Base-by-base conservation (phyloP, 352 stramenopile genomes). In the Thalassiosira oceanica region DNA sequence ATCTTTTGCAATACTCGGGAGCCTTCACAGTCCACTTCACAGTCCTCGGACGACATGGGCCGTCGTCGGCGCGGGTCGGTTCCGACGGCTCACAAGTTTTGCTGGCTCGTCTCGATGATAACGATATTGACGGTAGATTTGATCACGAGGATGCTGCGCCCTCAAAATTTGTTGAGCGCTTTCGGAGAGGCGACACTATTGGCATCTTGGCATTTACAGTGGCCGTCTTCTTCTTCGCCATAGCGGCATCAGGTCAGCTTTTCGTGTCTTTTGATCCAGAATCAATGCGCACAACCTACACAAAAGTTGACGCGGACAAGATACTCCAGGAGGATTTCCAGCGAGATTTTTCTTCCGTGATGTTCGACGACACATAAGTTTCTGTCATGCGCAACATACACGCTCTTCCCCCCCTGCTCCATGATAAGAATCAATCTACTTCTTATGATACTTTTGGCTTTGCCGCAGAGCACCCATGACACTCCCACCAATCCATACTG, bases 401-500 rank as follows among this genome's bases (percentile, higher is more conserved):
- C 2, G 35, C 10, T 10, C 45, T 54, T 41, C 13, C 24, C 15
- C 45, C 45, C 10, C 24, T 36, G 1, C 10, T 16, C 33, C 24
- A 15, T 13, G 8, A 8, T 37, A n/a, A 37, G 31, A 37, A 8
- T n/a, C n/a, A 8, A 13, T 8, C n/a, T 37, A 37, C n/a, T n/a
- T n/a, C 31, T 37, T 42, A 23, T 28, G 35, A 54, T 54, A 26
- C 11, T 54, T 31, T 24, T 54, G 33, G 24, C 24, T 36, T 3
- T 39, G 6, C 35, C 20, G 20, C 24, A 54, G 3, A 20, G 55
- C 57, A 15, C 65, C 65, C 55, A 75, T 75, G 11, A 75, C 43
- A 60, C 65, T 75, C 5, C 48, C 65, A 29, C 65, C 56, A 1
- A 75, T 24, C 65, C 65, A 75, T 28, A 46, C 24, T 37, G 51